A percentile compares a stretch with the other conserved stretches of the same genome.
phyloP scores from a whole-genome alignment of 257 asterid genomes.

The Capsicum rhomboideum region DNA sequence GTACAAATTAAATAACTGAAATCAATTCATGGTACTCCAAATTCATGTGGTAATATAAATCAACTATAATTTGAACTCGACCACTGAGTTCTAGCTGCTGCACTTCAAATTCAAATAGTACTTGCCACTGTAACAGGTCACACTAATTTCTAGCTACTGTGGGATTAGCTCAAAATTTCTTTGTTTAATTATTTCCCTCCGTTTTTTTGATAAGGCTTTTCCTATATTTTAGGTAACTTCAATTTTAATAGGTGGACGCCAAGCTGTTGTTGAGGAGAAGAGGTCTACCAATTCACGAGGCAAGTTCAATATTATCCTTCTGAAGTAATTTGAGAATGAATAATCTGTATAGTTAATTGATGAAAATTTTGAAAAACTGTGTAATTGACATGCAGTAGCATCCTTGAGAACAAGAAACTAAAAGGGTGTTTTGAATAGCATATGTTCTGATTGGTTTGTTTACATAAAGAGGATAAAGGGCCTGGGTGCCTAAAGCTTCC shows the following conservation, averaged over 20 bases:
- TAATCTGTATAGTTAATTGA: not conserved
- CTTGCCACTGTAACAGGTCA: not conserved
- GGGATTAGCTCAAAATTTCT: not conserved
- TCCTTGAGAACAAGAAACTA: not conserved
- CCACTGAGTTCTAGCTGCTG: too few relatives aligned
- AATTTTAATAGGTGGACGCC: constrained; percentile 52
- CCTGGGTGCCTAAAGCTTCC: not conserved
- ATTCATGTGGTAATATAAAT: too few relatives aligned
- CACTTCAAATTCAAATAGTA: not conserved
- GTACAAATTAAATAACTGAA: too few relatives aligned
- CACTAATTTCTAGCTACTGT: not conserved
- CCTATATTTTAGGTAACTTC: constrained; percentile 70
- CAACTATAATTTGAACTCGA: too few relatives aligned
- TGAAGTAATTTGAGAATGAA: not conserved
- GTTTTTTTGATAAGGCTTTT: not conserved
- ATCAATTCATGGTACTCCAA: too few relatives aligned
- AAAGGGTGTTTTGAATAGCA: not conserved
- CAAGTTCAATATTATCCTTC: constrained; percentile 19
- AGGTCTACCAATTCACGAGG: constrained; percentile 82
- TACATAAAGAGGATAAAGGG: not conserved
- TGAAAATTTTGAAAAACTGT: not conserved
- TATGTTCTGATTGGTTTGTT: not conserved
- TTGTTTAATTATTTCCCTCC: not conserved
- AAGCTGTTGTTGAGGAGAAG: constrained; percentile 71
- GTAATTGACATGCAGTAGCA: not conserved